Percentiles rank a stretch among this genome's conserved stretches.
Conservation (phyloP, 352 stramenopile species). For the Globisporangium abappressorium region DNA sequence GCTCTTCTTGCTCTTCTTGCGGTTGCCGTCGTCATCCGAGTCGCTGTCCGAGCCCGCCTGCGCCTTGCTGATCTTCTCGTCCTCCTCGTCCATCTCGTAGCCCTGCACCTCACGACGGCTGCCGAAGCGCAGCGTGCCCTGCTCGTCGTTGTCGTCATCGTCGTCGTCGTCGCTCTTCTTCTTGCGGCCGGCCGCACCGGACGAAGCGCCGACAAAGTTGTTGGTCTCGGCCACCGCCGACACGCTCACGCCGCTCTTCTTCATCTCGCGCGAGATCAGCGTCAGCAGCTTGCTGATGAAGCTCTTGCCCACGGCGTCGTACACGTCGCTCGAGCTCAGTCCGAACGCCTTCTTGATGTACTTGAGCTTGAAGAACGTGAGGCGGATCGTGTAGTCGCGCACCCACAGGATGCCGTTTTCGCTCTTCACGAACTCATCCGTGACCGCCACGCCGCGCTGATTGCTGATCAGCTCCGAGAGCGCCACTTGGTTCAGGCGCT, state of each 20-base stretch:
- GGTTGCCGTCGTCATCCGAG: slow-evolving; percentile 21
- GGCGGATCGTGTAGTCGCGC: slow-evolving; percentile 95
- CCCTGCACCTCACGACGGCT: slow-evolving; percentile 74
- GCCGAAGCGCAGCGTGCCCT: slow-evolving; percentile 86
- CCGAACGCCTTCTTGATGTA: slow-evolving; percentile 96
- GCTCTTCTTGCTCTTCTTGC: slow-evolving; percentile 26
- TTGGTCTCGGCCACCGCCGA: slow-evolving; percentile 50
- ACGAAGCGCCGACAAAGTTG: slow-evolving; percentile 21
- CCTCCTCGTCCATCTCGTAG: slow-evolving; percentile 94
- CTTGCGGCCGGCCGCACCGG: slow-evolving; percentile 32
- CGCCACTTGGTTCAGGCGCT: slow-evolving; percentile 91
- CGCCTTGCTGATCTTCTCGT: slow-evolving; percentile 78
- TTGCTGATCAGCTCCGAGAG: slow-evolving; percentile 93
- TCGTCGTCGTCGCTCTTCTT: slow-evolving; percentile 67
- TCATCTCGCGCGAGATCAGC: slow-evolving; percentile 94
- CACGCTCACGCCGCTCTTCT: slow-evolving; percentile 75
- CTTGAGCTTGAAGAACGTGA: slow-evolving; percentile 94
- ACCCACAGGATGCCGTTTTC: slow-evolving; percentile 92
- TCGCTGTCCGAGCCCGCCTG: slow-evolving; percentile 68
- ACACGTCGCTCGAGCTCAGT: slow-evolving; percentile 93
- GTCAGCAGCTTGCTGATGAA: slow-evolving; percentile 94
- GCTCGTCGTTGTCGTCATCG: slow-evolving; percentile 85
- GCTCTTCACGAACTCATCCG: slow-evolving; percentile 89
- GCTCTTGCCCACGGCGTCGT: slow-evolving; percentile 71
- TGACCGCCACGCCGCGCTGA: slow-evolving; percentile 89